A percentile compares a stretch with the other conserved stretches of the same genome.
Conservation (phyloP, 352 stramenopile genomes). For the Achlya hypogyna region DNA sequence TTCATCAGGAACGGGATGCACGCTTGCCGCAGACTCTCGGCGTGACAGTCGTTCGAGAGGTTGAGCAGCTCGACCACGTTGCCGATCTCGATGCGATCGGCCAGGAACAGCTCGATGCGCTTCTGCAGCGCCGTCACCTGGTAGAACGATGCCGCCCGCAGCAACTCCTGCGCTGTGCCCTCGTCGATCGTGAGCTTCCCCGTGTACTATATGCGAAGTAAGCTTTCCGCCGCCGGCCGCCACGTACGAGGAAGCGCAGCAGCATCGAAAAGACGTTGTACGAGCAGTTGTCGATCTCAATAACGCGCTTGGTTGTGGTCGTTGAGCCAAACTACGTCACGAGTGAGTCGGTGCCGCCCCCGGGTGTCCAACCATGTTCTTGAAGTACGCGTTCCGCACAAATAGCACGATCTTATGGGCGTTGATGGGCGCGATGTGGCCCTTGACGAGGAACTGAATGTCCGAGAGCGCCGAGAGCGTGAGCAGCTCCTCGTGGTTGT, state of each 20-base stretch:
- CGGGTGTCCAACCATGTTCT: slow-evolving; percentile 17
- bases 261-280: slow-evolving; percentile 22
- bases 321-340: slow-evolving; percentile 18
- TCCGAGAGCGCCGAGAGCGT: slow-evolving; percentile 48
- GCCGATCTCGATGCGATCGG: slow-evolving; percentile 8
- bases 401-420: slow-evolving; percentile 23
- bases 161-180: slow-evolving; percentile 8
- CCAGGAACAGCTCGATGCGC: slow-evolving; percentile 20
- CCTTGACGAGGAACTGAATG: slow-evolving; percentile 21
- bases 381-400: slow-evolving; percentile 23
- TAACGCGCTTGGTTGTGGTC: slow-evolving; percentile 30
- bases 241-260: slow-evolving; percentile 18
- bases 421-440: slow-evolving; percentile 22
- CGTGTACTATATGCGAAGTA: slow-evolving; percentile 20
- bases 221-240: not conserved
- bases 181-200: slow-evolving; percentile 20
- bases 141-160: slow-evolving; percentile 20
- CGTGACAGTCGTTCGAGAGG: slow-evolving; percentile 18
- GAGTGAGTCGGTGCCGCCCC: not conserved
- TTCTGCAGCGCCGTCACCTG: slow-evolving; percentile 16
- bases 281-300: slow-evolving; percentile 24
- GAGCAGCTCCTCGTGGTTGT: slow-evolving; percentile 83
- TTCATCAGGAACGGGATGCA: slow-evolving; percentile 21
- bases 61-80: slow-evolving; percentile 20
- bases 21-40: slow-evolving; percentile 1